Evolutionary conservation across 2,329 filamentous ascomycete genomes (phyloP).

Genomic region (Apiospora marii): DNA sequence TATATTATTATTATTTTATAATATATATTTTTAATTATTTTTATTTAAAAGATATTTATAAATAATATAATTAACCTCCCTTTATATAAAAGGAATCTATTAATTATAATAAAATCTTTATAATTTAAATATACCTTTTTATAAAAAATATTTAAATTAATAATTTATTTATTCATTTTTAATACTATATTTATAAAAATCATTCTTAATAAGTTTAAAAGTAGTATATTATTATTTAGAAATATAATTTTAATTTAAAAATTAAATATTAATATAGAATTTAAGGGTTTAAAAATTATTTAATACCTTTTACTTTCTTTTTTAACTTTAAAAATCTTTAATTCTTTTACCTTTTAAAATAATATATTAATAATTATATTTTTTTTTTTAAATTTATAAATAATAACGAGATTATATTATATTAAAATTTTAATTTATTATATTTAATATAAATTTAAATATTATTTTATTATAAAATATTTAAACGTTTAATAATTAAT

Average conservation of each 20-base stretch:
- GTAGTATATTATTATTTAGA: background rate
- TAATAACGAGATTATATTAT: background rate
- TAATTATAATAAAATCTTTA: slow-evolving; percentile 5
- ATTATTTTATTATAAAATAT: background rate
- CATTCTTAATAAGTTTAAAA: background rate
- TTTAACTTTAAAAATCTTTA: background rate
- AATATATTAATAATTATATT: background rate
- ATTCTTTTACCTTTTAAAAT: background rate
- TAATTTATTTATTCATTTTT: background rate
- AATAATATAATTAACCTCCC: background rate
- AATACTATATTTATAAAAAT: background rate
- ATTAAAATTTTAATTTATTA: background rate
- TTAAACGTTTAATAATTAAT: background rate
- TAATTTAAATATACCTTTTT: no score
- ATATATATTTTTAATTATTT: background rate
- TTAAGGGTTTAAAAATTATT: background rate
- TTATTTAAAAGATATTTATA: background rate
- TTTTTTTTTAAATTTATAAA: background rate
- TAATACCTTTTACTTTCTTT: background rate
- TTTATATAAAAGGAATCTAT: slow-evolving; percentile 21
- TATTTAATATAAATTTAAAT: background rate
- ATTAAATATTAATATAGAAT: background rate
- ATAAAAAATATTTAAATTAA: no score
- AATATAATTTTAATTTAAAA: background rate
- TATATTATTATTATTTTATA: background rate